phyloP scores from a whole-genome alignment of 2,329 filamentous ascomycete species.

The Lasiodiplodia citricola region DNA sequence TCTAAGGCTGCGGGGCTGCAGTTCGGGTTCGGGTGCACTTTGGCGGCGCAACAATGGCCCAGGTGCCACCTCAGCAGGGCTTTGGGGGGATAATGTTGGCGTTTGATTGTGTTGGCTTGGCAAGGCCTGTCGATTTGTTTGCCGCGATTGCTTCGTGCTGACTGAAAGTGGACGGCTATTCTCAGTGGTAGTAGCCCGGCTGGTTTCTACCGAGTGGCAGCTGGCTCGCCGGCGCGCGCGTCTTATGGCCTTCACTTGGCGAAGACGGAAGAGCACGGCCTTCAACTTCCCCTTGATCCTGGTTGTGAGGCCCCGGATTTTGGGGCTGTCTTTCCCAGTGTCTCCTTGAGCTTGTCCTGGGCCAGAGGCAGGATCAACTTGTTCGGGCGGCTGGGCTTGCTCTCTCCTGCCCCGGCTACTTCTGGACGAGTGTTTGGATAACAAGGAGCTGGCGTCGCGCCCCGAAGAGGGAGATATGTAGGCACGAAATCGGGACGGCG shows the following conservation, averaged over 20 bases:
- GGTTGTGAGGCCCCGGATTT: not conserved
- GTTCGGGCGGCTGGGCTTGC: not conserved
- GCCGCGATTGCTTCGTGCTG: not conserved
- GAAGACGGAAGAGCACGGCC: not conserved
- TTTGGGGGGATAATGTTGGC: not conserved
- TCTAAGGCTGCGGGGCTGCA: not conserved
- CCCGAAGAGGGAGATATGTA: constrained; percentile 1
- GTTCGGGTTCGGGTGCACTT: constrained; percentile 13
- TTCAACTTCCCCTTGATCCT: constrained; percentile 2
- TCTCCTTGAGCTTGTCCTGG: not conserved
- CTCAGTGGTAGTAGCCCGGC: constrained; percentile 5
- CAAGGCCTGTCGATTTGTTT: not conserved
- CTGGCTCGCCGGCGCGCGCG: constrained; percentile 2
- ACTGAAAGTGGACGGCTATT: not conserved
- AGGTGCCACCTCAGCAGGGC: not conserved
- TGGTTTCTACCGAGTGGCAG: constrained; percentile 6
- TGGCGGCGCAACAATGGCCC: not conserved
- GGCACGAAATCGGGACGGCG: not conserved
- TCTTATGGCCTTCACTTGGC: not conserved
- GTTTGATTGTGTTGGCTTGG: not conserved
- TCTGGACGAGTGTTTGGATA: constrained; percentile 12
- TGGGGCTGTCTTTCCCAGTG: not conserved
- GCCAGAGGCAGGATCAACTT: not conserved
- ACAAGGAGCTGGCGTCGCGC: constrained; percentile 1
- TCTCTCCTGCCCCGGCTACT: constrained; percentile 4